Conservation (phyloP, 352 stramenopile genomes). For the Phytophthora litchii region DNA sequence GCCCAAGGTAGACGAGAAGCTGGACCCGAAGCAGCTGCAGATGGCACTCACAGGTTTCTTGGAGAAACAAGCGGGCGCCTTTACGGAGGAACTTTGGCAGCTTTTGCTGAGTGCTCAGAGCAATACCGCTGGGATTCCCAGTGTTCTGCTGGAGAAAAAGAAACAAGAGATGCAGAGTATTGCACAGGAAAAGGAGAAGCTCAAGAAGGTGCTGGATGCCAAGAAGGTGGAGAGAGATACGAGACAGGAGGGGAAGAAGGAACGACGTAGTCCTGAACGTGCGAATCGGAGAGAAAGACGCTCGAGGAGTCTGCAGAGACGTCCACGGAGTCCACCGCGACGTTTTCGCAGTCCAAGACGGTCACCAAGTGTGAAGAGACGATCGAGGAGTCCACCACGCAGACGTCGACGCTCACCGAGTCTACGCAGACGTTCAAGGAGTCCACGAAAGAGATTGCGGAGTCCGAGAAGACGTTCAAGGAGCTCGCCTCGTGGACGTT, state of each 20-base stretch:
- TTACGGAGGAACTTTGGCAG: conserved; percentile 91
- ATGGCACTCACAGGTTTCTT: conserved; percentile 91
- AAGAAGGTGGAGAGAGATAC: conserved; percentile 45
- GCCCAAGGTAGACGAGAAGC: conserved; percentile 65
- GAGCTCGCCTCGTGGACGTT: conserved; percentile 23
- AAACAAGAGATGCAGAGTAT: conserved; percentile 86
- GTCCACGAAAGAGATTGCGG: conserved; percentile 11
- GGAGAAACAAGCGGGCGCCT: conserved; percentile 84
- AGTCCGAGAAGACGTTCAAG: conserved; percentile 25
- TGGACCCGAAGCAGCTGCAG: conserved; percentile 90
- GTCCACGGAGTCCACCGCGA: conserved; percentile 14
- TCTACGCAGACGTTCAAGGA: conserved; percentile 14
- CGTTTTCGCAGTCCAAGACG: conserved; percentile 25
- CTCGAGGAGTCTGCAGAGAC: conserved; percentile 27
- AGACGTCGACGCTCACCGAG: conserved; percentile 23
- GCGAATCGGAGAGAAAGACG: conserved; percentile 2
- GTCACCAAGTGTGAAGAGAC: conserved; percentile 17
- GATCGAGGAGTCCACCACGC: conserved; percentile 13
- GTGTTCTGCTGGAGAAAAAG: conserved; percentile 89
- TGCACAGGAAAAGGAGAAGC: conserved; percentile 55
- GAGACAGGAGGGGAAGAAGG: neutral
- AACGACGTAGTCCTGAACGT: conserved; percentile 10
- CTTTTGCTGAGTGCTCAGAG: conserved; percentile 89
- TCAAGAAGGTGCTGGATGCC: conserved; percentile 62
- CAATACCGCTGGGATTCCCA: conserved; percentile 88